Evolutionary conservation across 805 yeast genomes (phyloP), one percentile per base, ranked within the genome.

Genomic region (Teunomyces kruisii): DNA sequence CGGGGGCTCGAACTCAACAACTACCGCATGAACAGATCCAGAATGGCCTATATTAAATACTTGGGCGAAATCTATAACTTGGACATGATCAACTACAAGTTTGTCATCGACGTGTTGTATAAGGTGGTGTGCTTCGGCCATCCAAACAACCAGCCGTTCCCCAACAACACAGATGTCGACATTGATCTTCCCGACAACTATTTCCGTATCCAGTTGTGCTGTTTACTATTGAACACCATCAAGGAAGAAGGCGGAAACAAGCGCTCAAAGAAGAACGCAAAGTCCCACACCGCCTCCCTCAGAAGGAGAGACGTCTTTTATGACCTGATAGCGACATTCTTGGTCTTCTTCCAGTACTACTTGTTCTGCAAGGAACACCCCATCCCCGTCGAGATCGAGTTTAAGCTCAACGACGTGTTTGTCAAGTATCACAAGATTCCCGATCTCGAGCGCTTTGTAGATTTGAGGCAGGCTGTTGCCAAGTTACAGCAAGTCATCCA

Each of bases 311-410:
- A 39, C 22, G 31, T 26, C 10, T 15, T 16, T 17, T 8, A 13
- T 29, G 42, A 39, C 15, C 44, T 46, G 13, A 49, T 61, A 5
- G 56, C 51, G 14, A 54, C 57, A 0, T 77, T 84, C 46, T 53
- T 84, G 46, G 72, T 72, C 22, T 83, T 80, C 51, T 82, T 88
- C 48, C 94, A 89, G 55, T 89, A 81, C 59, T 89, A 87, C 57
- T 61, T 79, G 4, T 77, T 74, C 59, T 76, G 84, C 27, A 89
- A 89, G 55, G 61, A 62, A 2, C 72, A 64, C 39, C 86, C 88
- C 1, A 43, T 86, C 12, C 89, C 95, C 0, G 68, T 74, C 49
- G 94, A 85, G 38, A 64, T 79, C 2, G 76, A 77, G 35, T 82
- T 81, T 51, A 72, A 71, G 39, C 52, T 87, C n/a, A 57, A 63